These are phyloP conservation scores for Wallacemonas sp. DNA, from an alignment of 208 protist genomes.

Conservation along the genomic window DNA sequence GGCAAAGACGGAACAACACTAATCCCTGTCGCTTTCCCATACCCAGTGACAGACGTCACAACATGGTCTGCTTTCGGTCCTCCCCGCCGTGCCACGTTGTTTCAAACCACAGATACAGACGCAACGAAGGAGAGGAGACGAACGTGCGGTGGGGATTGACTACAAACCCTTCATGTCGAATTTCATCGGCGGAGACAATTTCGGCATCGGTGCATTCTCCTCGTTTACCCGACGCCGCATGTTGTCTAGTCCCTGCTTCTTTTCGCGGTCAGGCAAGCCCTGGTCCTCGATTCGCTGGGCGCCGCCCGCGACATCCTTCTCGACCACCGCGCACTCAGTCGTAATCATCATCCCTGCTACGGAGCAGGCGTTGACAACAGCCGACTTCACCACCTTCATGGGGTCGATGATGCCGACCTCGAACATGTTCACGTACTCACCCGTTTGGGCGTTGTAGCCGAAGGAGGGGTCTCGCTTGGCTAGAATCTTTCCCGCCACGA, in stretches of 20 bases:
- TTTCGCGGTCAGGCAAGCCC: slow-evolving; percentile 82
- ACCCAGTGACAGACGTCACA: too few relatives aligned
- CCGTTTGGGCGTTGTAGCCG: slow-evolving; percentile 96
- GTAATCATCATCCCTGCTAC: slow-evolving; percentile 99
- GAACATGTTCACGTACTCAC: slow-evolving; percentile 98
- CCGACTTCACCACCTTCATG: slow-evolving; percentile 99
- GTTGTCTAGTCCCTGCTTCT: slow-evolving; percentile 64
- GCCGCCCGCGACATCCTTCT: slow-evolving; percentile 62
- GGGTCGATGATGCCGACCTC: slow-evolving; percentile 99
- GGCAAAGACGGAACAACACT: not conserved
- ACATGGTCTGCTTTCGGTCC: too few relatives aligned
- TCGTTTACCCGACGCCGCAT: slow-evolving; percentile 78
- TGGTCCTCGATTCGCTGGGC: slow-evolving; percentile 69
- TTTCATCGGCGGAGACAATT: slow-evolving; percentile 84
- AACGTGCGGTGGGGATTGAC: too few relatives aligned
- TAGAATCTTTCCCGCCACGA: slow-evolving; percentile 97
- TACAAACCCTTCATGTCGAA: slow-evolving; percentile 87
- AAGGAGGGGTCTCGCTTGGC: slow-evolving; percentile 72
- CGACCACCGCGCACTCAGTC: slow-evolving; percentile 96
- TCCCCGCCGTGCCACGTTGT: too few relatives aligned
- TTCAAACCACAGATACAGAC: not conserved
- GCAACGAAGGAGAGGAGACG: too few relatives aligned
- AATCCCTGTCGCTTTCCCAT: too few relatives aligned
- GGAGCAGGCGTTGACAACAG: slow-evolving; percentile 96
- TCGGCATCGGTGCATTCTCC: slow-evolving; percentile 74